These are phyloP conservation scores for Ophiostoma sp. DNA, from an alignment of 2,329 filamentous ascomycete genomes.

Conservation along the genomic window DNA sequence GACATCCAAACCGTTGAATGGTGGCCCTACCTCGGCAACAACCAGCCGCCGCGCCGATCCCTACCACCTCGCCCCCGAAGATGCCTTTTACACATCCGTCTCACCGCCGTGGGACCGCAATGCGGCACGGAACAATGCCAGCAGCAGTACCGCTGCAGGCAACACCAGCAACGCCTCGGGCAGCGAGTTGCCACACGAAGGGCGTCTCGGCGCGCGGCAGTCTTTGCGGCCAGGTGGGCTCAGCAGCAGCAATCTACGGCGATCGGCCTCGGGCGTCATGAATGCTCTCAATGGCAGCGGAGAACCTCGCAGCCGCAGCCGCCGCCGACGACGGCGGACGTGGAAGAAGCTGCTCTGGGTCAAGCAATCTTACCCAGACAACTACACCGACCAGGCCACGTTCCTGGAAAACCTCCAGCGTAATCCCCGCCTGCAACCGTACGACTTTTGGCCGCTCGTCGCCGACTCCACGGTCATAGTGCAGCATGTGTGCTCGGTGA, in stretches of 20 bases:
- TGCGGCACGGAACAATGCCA: conserved; percentile 16
- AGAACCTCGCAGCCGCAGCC: conserved; percentile 57
- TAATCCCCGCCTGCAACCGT: conserved; percentile 89
- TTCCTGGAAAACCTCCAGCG: conserved; percentile 95
- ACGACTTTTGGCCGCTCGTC: conserved; percentile 97
- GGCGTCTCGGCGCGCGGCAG: background rate
- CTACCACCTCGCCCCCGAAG: conserved; percentile 75
- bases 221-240: conserved; percentile 24
- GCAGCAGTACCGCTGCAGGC: background rate
- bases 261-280: conserved; percentile 32
- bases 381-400: conserved; percentile 95
- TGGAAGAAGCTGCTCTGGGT: conserved; percentile 99
- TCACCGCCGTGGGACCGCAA: conserved; percentile 59
- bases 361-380: conserved; percentile 96
- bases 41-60: conserved; percentile 53
- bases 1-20: background rate
- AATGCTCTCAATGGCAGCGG: conserved; percentile 47
- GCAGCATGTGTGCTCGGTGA: conserved; percentile 92
- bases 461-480: conserved; percentile 95
- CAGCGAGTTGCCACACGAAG: conserved; percentile 18
- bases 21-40: conserved; percentile 30
- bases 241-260: conserved; percentile 33
- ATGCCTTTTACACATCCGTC: conserved; percentile 66
- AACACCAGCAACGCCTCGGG: conserved; percentile 11
- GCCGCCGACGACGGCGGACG: conserved; percentile 63